Conservation (phyloP, 441 rosid genomes). For the Erysimum cheiri region DNA sequence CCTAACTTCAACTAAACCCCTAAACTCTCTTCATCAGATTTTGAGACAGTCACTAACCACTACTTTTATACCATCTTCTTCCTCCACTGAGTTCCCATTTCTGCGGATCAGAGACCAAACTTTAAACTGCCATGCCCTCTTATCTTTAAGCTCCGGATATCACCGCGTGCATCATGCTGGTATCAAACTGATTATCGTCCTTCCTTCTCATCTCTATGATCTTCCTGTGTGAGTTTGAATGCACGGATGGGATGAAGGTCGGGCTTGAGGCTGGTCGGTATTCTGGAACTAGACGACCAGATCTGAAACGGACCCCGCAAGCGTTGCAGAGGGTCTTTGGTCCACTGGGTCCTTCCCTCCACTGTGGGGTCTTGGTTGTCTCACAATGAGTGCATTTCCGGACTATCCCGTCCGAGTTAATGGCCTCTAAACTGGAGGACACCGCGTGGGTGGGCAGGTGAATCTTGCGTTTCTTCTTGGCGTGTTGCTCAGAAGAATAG, state of each 20-base stretch:
- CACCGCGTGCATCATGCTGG: slow-evolving; percentile 22
- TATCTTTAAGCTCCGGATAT: slow-evolving; percentile 36
- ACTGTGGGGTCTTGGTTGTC: slow-evolving; percentile 88
- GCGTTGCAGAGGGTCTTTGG: slow-evolving; percentile 97
- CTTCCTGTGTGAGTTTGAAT: slow-evolving; percentile 94
- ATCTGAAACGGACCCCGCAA: slow-evolving; percentile 90
- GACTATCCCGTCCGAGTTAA: slow-evolving; percentile 34
- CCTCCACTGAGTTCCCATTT: slow-evolving; percentile 43
- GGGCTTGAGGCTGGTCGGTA: slow-evolving; percentile 97
- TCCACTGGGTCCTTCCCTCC: slow-evolving; percentile 97
- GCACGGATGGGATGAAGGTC: slow-evolving; percentile 70
- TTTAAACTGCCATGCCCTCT: slow-evolving; percentile 21
- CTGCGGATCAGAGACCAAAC: slow-evolving; percentile 47
- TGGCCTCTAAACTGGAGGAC: slow-evolving; percentile 35
- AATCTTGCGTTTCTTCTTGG: slow-evolving; percentile 56
- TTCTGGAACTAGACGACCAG: slow-evolving; percentile 89
- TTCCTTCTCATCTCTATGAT: slow-evolving; percentile 88
- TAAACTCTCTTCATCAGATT: slow-evolving; percentile 44
- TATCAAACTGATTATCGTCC: slow-evolving; percentile 28
- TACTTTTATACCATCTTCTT: slow-evolving; percentile 45
- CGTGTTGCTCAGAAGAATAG: slow-evolving; percentile 43
- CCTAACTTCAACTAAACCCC: slow-evolving; percentile 43
- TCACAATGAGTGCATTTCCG: slow-evolving; percentile 79
- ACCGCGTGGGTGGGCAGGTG: slow-evolving; percentile 48
- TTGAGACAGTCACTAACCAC: slow-evolving; percentile 39